Evolutionary conservation across 176 grass and related monocot genomes (phyloP), one percentile per base, ranked within the genome.

Genomic region (Pontederia crassipes): DNA sequence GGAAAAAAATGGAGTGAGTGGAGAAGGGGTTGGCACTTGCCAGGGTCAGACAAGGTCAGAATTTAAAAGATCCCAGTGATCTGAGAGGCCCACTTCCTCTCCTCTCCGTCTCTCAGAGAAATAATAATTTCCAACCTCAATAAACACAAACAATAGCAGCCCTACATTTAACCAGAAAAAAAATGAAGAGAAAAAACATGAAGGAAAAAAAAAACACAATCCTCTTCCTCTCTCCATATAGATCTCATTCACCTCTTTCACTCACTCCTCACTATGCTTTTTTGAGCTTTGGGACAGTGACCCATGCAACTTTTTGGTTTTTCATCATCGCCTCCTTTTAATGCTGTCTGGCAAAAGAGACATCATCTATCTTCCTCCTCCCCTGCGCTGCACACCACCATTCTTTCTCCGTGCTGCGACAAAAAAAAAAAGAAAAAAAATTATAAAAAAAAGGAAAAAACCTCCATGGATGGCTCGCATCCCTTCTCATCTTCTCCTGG

Each of bases 51-150:
- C 61, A 48, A 45, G 59, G 59, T 40, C 59, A 48, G 61, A 64
- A 29, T 35, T 60, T 60, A 60, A 55, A 55, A 45, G 51, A 68
- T 68, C 27, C 51, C 20, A 52, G 27, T 55, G 28, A 68, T 68
- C 65, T 68, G 24, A 2, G 32, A 40, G 32, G 3, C 57, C 51
- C 51, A 53, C 51, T 40, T 27, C n/a, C 17, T 27, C 61, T 7
- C 26, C 61, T 13, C 61, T 11, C 12, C 40, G 12, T 48, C 61
- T 49, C 61, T 11, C 61, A 26, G 6, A n/a, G 35, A 35, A 46
- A 59, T 29, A 12, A 57, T 18, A 20, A 57, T 18, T 18, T 11
- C n/a, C 2, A 10, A 10, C 17, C 55, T 11, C 32, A 40, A 40
- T 40, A 40, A 40, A 40, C 32, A 40, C 32, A 40, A 40, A 40